Conservation (phyloP, 345 rosid species). For the Eucalyptus pauciflora region DNA sequence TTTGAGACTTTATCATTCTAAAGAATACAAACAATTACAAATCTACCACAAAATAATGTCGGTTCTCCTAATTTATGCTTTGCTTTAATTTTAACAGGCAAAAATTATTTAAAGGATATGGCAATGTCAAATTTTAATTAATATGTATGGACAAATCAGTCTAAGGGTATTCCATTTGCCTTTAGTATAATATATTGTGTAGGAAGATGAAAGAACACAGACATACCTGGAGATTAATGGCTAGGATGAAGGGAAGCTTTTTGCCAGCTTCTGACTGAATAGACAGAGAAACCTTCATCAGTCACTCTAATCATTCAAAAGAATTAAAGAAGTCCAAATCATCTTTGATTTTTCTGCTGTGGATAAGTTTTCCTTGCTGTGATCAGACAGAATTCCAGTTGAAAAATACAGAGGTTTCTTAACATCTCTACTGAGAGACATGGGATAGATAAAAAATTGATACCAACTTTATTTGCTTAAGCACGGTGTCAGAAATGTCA, state of each 20-base stretch:
- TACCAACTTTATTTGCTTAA: neutral
- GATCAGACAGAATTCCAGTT: neutral
- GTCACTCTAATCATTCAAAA: neutral
- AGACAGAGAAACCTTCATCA: neutral
- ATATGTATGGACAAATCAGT: neutral
- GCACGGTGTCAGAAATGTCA: neutral
- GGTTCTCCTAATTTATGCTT: neutral
- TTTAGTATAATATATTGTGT: neutral
- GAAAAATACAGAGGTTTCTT: neutral
- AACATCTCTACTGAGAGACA: neutral
- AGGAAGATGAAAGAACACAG: neutral
- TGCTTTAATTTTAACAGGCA: neutral
- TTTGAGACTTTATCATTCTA: neutral
- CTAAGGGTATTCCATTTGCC: neutral
- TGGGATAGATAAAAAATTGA: neutral
- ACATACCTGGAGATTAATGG: conserved; percentile 84
- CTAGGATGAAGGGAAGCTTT: conserved; percentile 80
- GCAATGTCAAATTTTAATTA: neutral
- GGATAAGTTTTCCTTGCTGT: neutral
- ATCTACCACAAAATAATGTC: neutral
- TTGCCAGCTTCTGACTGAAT: conserved; percentile 85
- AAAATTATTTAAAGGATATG: neutral
- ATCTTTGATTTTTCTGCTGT: neutral
- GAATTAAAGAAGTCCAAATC: neutral
- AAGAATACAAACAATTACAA: neutral